phyloP scores from a whole-genome alignment of 257 asterid genomes.

The Dorcoceras hygrometricum region DNA sequence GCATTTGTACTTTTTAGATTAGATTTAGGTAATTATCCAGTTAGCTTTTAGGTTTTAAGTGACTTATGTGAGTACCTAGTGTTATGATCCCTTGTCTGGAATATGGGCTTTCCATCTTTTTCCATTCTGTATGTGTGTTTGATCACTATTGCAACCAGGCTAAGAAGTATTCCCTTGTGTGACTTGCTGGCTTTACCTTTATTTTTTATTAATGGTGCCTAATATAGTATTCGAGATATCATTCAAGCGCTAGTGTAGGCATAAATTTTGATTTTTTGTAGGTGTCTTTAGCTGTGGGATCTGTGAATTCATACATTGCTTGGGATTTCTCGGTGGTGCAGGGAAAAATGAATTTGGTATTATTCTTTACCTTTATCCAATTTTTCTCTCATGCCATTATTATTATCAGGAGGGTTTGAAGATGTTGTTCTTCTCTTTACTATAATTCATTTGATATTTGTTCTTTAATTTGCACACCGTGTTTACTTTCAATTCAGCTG shows the following conservation, averaged over 20 bases:
- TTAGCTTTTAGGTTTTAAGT: too few relatives aligned
- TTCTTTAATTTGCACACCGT: constrained; percentile 10
- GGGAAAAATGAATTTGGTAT: constrained; percentile 85
- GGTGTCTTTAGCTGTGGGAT: constrained; percentile 76
- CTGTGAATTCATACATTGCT: constrained; percentile 85
- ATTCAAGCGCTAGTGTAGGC: constrained; percentile 3
- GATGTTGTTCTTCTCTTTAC: constrained; percentile 11
- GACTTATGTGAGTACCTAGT: too few relatives aligned
- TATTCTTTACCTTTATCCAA: constrained; percentile 28
- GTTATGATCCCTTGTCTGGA: too few relatives aligned
- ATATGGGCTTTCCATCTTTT: too few relatives aligned
- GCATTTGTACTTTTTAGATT: neutral
- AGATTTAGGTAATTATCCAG: neutral
- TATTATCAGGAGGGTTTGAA: constrained; percentile 20
- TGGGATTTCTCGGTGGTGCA: constrained; percentile 97
- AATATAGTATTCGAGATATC: constrained; percentile 1
- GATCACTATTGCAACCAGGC: too few relatives aligned
- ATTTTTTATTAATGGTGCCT: constrained; percentile 15
- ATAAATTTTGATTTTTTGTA: constrained; percentile 28
- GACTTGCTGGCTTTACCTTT: too few relatives aligned
- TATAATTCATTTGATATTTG: constrained; percentile 4
- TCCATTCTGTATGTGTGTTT: too few relatives aligned
- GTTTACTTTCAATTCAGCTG: constrained; percentile 15
- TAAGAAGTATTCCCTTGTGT: too few relatives aligned
- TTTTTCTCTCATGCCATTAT: constrained; percentile 8